phyloP scores from a whole-genome alignment of 2,329 filamentous ascomycete genomes.

The Peltaster fructicola region DNA sequence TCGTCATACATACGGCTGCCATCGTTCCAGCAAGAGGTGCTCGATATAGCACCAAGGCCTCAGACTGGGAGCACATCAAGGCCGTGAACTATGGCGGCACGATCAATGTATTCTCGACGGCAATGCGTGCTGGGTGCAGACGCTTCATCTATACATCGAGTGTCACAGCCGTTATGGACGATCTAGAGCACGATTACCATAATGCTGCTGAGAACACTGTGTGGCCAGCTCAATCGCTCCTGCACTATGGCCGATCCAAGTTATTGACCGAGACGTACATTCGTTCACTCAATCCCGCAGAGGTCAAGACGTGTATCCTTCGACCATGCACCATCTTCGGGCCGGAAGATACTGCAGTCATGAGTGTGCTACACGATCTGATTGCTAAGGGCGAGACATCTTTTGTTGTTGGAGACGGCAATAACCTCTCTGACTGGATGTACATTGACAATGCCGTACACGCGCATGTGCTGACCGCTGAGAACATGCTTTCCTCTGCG shows the following conservation, averaged over 20 bases:
- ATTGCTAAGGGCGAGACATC: slow-evolving; percentile 50
- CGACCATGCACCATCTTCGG: slow-evolving; percentile 83
- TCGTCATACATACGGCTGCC: slow-evolving; percentile 78
- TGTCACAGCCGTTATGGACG: slow-evolving; percentile 73
- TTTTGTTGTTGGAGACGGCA: slow-evolving; percentile 63
- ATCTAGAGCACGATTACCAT: slow-evolving; percentile 50
- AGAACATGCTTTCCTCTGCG: slow-evolving; percentile 48
- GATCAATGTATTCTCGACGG: slow-evolving; percentile 55
- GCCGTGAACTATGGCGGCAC: slow-evolving; percentile 85
- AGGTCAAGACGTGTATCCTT: slow-evolving; percentile 39
- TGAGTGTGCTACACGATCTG: slow-evolving; percentile 56
- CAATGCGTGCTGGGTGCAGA: slow-evolving; percentile 50
- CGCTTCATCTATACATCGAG: slow-evolving; percentile 84
- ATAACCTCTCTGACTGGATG: slow-evolving; percentile 54
- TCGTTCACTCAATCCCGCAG: slow-evolving; percentile 47
- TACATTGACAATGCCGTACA: slow-evolving; percentile 55
- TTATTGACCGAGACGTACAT: slow-evolving; percentile 67
- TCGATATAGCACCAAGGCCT: slow-evolving; percentile 22
- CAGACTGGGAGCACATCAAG: slow-evolving; percentile 42
- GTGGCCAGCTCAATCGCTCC: slow-evolving; percentile 53
- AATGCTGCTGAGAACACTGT: slow-evolving; percentile 66
- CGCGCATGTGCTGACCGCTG: slow-evolving; percentile 66
- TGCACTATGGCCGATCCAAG: slow-evolving; percentile 84
- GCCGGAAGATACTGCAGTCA: slow-evolving; percentile 64
- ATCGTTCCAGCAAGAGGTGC: slow-evolving; percentile 21